These are phyloP conservation scores for Haemoproteus tartakovskyi DNA, from an alignment of 169 alveolate species.

Conservation along the genomic window DNA sequence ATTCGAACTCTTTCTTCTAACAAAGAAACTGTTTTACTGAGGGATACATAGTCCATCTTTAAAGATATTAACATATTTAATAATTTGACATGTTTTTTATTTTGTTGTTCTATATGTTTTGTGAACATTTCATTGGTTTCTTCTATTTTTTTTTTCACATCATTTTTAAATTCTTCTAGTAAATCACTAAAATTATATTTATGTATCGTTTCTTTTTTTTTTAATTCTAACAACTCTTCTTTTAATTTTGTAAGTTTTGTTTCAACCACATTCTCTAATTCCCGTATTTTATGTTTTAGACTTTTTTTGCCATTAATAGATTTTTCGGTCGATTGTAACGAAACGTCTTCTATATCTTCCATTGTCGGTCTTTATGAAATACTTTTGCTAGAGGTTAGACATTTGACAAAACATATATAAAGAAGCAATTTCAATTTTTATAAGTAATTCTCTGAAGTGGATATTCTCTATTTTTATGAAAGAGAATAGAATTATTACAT, in stretches of 20 bases:
- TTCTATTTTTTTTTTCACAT: constrained; percentile 3
- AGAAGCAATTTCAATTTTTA: too few relatives aligned
- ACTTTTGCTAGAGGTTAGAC: too few relatives aligned
- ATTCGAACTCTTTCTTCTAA: constrained; percentile 27
- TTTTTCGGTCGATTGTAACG: too few relatives aligned
- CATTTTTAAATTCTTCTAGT: constrained; percentile 24
- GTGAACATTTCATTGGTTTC: neutral
- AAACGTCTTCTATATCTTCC: too few relatives aligned
- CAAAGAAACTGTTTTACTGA: constrained; percentile 16
- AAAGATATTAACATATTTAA: constrained; percentile 25
- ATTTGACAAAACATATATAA: too few relatives aligned
- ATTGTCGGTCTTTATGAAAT: too few relatives aligned
- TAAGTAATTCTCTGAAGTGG: too few relatives aligned
- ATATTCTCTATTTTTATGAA: too few relatives aligned
- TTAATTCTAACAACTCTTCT: constrained; percentile 2
- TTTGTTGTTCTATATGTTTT: constrained; percentile 34
- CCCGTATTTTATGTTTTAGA: constrained; percentile 5
- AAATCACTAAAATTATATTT: constrained; percentile 7
- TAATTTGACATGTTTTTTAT: constrained; percentile 12
- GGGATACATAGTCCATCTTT: constrained; percentile 12
- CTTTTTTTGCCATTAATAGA: constrained; percentile 8
- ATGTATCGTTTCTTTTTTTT: constrained; percentile 2
- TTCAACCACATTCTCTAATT: constrained; percentile 9
- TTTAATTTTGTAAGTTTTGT: constrained; percentile 2
- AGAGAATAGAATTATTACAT: too few relatives aligned